Base-by-base conservation (phyloP, 2,329 filamentous ascomycete genomes). In the Calonectria crousiana region DNA sequence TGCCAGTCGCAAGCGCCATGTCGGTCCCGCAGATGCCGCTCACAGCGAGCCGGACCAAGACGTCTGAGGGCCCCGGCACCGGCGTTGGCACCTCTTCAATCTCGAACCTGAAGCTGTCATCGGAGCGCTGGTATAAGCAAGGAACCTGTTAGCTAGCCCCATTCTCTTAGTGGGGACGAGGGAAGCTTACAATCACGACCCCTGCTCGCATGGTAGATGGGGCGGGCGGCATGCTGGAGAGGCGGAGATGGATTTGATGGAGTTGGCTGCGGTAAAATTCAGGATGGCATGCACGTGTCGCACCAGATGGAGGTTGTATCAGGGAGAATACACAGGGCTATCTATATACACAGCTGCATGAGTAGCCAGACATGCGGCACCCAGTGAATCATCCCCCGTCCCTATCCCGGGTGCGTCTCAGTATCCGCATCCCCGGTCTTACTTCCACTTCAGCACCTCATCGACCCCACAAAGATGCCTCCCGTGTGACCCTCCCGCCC, bases 21-120 rank as follows among this genome's bases (percentile, higher is more conserved):
- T 79, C 78, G 1, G 78, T 76, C 28, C 78, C 78, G 14, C 78
- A 79, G 1, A 79, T 67, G 3, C 77, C 78, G 0, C 73, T 79
- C 3, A 36, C 77, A 2, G 67, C 70, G 0, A 79, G 65, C 6
- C 73, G 74, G 0, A 79, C 53, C 4, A 79, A 73, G 2, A 79
- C n/a, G 2, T 71, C 69, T 13, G 20, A 16, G 4, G 60, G 60
- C 8, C 69, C 69, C 16, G 65, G 36, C 32, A n/a, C 6, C 0
- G 68, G 68, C 18, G 62, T 65, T 20, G 34, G 44, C 18, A 70
- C 32, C n/a, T 53, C 30, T n/a, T 38, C 28, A 36, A 51, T 68
- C 36, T 44, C 32, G 34, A 68, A 68, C 10, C 26, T n/a, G 26
- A 60, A 38, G 56, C 13, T 60, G n/a, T 60, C 34, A 3, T 41